These are phyloP conservation scores for Neurospora sublineolata DNA, from an alignment of 495 filamentous ascomycete species.

Conservation along the genomic window DNA sequence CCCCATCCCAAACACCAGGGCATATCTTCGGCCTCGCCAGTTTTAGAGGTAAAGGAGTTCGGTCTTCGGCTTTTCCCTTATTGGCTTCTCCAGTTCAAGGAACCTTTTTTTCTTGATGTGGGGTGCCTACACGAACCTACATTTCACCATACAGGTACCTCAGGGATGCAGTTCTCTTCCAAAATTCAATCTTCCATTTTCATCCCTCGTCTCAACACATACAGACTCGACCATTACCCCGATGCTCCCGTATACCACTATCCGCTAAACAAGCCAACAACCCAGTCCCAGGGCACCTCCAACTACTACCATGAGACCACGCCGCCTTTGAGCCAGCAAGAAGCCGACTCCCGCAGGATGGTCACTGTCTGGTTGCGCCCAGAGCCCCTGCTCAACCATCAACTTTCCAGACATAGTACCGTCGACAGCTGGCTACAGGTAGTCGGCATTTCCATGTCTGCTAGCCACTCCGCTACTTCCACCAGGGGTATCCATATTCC, in stretches of 20 bases:
- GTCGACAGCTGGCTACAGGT: constrained; percentile 22
- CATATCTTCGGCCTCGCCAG: no score
- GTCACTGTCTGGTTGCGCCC: constrained; percentile 20
- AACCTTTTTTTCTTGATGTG: no score
- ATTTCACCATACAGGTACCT: background rate
- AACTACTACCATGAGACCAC: constrained; percentile 47
- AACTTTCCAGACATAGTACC: constrained; percentile 30
- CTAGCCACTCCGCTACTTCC: background rate
- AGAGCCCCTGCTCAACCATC: constrained; percentile 32
- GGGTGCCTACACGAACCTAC: background rate
- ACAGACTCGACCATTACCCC: background rate
- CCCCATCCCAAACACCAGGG: no score
- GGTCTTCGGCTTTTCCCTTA: background rate
- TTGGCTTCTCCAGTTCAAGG: background rate
- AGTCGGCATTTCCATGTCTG: constrained; percentile 4
- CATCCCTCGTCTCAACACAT: background rate
- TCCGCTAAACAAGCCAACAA: constrained; percentile 43
- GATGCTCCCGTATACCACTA: constrained; percentile 37
- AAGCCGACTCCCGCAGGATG: constrained; percentile 42
- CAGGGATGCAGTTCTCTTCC: background rate
- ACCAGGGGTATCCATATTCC: background rate
- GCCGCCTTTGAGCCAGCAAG: constrained; percentile 36
- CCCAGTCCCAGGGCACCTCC: constrained; percentile 40
- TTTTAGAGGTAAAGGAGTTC: no score
- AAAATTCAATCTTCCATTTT: background rate